A percentile compares a stretch with the other conserved stretches of the same genome.
These are phyloP conservation scores for Wickerhamiella infanticola DNA, from an alignment of 1,139 yeast species.

Conservation along the genomic window DNA sequence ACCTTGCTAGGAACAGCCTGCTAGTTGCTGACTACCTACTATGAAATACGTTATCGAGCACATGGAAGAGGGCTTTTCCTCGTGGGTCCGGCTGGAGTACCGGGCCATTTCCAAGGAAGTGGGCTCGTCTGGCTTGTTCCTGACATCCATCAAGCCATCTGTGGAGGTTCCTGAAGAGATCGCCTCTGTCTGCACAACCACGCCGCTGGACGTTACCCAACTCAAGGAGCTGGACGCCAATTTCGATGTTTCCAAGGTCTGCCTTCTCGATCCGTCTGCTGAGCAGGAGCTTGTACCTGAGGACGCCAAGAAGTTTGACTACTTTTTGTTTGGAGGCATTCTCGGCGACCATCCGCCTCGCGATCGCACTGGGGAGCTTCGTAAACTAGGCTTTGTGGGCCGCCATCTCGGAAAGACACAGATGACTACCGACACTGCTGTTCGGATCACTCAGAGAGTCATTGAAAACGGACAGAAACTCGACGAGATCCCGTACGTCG, in stretches of 20 bases:
- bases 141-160: conserved; percentile 58
- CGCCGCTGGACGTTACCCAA: conserved; percentile 52
- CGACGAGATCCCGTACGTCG: conserved; percentile 66
- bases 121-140: conserved; percentile 55
- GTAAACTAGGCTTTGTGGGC: conserved; percentile 70
- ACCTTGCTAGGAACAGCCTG: no score
- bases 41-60: conserved; percentile 93
- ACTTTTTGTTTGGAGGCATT: conserved; percentile 91
- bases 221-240: conserved; percentile 27
- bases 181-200: conserved; percentile 23
- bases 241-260: conserved; percentile 40
- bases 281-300: conserved; percentile 51
- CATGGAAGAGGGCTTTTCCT: conserved; percentile 94
- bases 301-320: conserved; percentile 54
- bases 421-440: conserved; percentile 97
- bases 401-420: conserved; percentile 76
- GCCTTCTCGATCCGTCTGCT: conserved; percentile 84
- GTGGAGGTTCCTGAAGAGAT: conserved; percentile 60
- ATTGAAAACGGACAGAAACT: conserved; percentile 40
- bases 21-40: no score
- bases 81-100: conserved; percentile 88
- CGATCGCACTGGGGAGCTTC: conserved; percentile 82
- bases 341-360: conserved; percentile 94
- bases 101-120: conserved; percentile 68
- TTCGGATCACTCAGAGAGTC: conserved; percentile 73